Evolutionary conservation across 306 rosid genomes (phyloP).

Genomic region (Ammopiptanthus mongolicus): DNA sequence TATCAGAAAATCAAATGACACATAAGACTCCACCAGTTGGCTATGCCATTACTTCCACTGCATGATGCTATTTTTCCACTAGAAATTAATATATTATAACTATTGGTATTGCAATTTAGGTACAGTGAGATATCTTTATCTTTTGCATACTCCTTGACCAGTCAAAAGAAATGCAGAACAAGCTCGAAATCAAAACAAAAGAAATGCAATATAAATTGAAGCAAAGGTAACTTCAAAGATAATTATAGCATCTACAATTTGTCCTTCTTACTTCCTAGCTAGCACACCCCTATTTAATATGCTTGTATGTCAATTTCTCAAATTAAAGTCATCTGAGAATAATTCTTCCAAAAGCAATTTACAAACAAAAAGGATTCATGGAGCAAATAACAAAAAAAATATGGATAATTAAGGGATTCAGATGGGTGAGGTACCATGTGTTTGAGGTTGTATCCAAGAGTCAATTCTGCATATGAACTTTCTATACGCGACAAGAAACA

Average conservation of each 20-base stretch:
- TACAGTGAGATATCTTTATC: background rate
- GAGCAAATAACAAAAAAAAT: background rate
- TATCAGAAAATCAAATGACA: background rate
- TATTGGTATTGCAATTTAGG: background rate
- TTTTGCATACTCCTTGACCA: background rate
- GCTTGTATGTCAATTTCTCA: background rate
- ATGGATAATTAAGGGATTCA: slow-evolving; percentile 1
- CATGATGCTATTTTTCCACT: background rate
- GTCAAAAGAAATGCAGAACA: slow-evolving; percentile 6
- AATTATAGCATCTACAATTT: background rate
- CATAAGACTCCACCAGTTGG: background rate
- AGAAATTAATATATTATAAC: background rate
- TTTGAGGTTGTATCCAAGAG: slow-evolving; percentile 78
- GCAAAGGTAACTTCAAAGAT: background rate
- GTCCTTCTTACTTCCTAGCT: background rate
- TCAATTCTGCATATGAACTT: slow-evolving; percentile 61
- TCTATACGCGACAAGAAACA: slow-evolving; percentile 76
- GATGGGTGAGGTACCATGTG: slow-evolving; percentile 54
- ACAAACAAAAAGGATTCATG: slow-evolving; percentile 7
- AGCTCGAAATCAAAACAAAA: background rate
- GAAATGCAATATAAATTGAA: background rate
- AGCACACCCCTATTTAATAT: background rate
- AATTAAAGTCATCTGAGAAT: background rate
- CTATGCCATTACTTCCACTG: background rate
- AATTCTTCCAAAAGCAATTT: slow-evolving; percentile 3